A percentile compares a stretch with the other conserved stretches of the same genome.
Evolutionary conservation across 257 asterid genomes (phyloP).

Genomic region (Solanum chiquidenum): DNA sequence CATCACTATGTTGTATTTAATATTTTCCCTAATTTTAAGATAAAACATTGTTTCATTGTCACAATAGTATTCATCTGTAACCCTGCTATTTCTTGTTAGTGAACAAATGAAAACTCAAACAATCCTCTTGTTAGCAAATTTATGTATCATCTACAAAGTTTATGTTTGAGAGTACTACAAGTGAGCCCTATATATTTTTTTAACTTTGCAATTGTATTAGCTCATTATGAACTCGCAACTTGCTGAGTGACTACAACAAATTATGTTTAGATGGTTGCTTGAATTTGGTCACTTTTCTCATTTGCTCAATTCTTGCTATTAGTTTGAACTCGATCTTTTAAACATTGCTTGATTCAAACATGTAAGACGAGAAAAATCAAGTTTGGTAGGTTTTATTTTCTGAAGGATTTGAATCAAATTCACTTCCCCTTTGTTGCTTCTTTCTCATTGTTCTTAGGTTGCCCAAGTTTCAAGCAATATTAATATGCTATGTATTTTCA

Average conservation of each 20-base stretch:
- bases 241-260: background rate
- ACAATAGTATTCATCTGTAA: background rate
- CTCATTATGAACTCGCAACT: background rate
- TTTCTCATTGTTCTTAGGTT: too few relatives aligned
- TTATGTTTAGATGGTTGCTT: background rate
- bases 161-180: background rate
- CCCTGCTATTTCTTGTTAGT: background rate
- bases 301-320: background rate
- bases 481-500: too few relatives aligned
- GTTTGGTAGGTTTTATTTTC: background rate
- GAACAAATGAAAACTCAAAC: background rate
- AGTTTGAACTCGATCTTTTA: background rate
- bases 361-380: background rate
- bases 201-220: background rate
- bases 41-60: background rate
- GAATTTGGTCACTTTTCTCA: background rate
- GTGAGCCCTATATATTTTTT: background rate
- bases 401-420: background rate
- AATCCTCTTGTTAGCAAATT: background rate
- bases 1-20: background rate
- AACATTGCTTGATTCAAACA: background rate
- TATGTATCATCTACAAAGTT: background rate
- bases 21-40: background rate
- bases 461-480: too few relatives aligned
- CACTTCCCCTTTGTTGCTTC: background rate